Base-by-base conservation (phyloP, 371 early-diverging fungal species). In the Aphelidium insulamus region DNA sequence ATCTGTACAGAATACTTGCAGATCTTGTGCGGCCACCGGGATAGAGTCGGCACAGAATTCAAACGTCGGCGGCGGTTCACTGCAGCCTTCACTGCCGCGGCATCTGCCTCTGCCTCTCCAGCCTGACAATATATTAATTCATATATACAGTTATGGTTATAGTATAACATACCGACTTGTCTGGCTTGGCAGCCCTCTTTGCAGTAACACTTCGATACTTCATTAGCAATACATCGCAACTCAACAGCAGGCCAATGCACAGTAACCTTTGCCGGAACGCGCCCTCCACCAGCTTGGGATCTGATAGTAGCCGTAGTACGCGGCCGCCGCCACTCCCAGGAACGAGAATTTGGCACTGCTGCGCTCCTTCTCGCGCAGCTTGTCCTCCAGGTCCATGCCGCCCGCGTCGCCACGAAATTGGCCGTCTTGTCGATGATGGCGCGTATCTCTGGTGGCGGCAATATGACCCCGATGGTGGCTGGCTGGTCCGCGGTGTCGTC, bases 221-320 rank as follows among this genome's bases (percentile, higher is more conserved):
- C 15, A n/a, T 31, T 37, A 34, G n/a, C 10, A 19, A 17, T 11
- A 15, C 14, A 16, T 21, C 26, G 14, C 31, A 30, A 10, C 10
- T 30, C 31, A 30, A 10, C 12, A 30, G n/a, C n/a, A 30, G 10
- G 12, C 10, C 26, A 26, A 26, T 10, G 26, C 26, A 12, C 14
- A 19, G 17, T 9, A 2, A n/a, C 9, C 18, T 1, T 21, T 16
- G 9, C 38, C 44, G 12, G 14, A 19, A 9, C 14, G 21, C 6
- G 12, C n/a, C 18, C 32, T 80, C 73, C 22, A 57, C 49, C 27
- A 79, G 55, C 45, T 67, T 72, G 41, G n/a, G n/a, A n/a, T n/a
- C 26, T 69, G 69, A 46, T 88, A 91, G 58, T 87, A 95, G 16
- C 77, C 69, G 50, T 77, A 72, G 52, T 90, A 95, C 5, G 94